Evolutionary conservation across 176 grass and related monocot genomes (phyloP).

Genomic region (Carex myosuroides): DNA sequence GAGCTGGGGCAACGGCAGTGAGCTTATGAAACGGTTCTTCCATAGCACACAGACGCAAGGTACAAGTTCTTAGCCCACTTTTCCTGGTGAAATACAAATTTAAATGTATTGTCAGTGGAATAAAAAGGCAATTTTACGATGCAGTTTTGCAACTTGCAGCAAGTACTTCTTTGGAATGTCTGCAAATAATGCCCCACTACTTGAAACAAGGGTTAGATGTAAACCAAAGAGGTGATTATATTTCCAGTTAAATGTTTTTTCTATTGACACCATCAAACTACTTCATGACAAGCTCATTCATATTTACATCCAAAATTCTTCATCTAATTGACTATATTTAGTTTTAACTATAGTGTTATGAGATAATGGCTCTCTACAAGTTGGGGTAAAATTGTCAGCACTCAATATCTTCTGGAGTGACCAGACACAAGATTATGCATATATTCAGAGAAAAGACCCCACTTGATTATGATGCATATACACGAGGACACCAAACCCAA

Average conservation of each 20-base stretch:
- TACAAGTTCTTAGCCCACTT: constrained; percentile 96
- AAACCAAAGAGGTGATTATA: neutral
- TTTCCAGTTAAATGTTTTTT: neutral
- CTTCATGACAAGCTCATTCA: neutral
- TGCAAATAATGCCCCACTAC: neutral
- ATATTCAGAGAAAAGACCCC: neutral
- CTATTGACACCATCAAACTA: neutral
- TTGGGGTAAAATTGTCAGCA: neutral
- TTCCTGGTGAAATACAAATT: constrained; percentile 51
- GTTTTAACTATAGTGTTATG: neutral
- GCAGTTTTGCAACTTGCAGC: neutral
- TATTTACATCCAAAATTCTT: neutral
- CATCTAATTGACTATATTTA: neutral
- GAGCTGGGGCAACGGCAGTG: neutral
- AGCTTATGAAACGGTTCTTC: constrained; percentile 78
- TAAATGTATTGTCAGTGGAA: neutral
- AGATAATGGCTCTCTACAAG: neutral
- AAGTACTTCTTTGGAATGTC: neutral
- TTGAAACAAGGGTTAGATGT: neutral
- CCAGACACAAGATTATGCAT: no score
- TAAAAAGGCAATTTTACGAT: neutral
- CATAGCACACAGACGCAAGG: constrained; percentile 81
- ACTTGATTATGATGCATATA: neutral
- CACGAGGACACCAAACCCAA: neutral
- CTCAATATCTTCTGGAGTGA: neutral